Base-by-base conservation (phyloP, 371 early-diverging fungal genomes). In the Mortierella sp. region DNA sequence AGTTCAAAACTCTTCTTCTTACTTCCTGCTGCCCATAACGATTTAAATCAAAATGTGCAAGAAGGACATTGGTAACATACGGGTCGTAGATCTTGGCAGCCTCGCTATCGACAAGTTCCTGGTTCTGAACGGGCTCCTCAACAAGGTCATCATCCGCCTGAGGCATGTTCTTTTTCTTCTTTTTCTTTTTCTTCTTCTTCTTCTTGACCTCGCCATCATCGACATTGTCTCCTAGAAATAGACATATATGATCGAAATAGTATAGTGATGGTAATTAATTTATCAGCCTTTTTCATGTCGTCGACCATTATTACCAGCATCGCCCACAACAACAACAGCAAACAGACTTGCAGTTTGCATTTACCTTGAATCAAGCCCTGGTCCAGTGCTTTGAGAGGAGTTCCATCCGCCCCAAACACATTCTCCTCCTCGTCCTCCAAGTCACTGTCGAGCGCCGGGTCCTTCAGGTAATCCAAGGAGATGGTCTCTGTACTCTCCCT, bases 131-230 rank as follows among this genome's bases (percentile, higher is more conserved):
- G 8, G 64, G 48, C 10, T 44, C 50, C 16, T 75, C 80, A 3
- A 65, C 29, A 29, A 41, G 19, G 31, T 78, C 79, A 31, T 78
- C 70, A 5, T 78, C 79, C 2, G 69, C 80, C 19, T 2, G 10
- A 19, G 80, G 80, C 26, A 47, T 61, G 8, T 70, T 68, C 34
- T 50, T 66, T 29, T 67, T 61, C 52, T 63, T 70, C 14, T 66
- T 74, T 10, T 65, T 77, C 4, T 65, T 78, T 14, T 47, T 71
- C 41, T 44, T 79, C 55, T 71, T 74, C 65, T 77, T 77, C n/a
- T 69, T 77, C 53, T 77, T 66, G 24, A 8, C 26, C 29, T 74
- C 53, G n/a, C 53, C 53, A 26, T 53, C 29, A 24, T 4, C 53
- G 7, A 34, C 22, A 26, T 53, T 53, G 14, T 19, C 34, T 31